Evolutionary conservation across 202 grass and related monocot genomes (phyloP), one percentile per base, ranked within the genome.

Genomic region (Hordeum pubiflorum): DNA sequence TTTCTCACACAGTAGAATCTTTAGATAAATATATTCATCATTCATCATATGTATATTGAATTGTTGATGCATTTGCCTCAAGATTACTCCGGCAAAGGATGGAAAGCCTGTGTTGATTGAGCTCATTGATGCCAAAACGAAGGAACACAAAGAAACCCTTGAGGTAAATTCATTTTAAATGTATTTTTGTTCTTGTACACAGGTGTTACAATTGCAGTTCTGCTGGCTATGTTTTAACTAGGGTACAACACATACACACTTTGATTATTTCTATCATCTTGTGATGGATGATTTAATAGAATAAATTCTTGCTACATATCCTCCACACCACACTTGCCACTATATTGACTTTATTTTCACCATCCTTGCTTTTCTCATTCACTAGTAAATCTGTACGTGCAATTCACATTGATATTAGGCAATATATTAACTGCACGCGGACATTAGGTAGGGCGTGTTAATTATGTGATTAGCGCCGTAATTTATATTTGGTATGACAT

Each of bases 71-170:
- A 58, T 72, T 77, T 84, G 9, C 83, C 43, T 63, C 43, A 73
- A 89, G 87, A 89, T 89, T 72, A 85, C 87, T 64, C 87, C 87
- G 64, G 87, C 87, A 66, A 89, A 85, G 77, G 72, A 98, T 82
- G 92, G 88, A 57, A 98, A 88, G 54, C 96, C 96, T 70, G 96
- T 98, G 75, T 74, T 88, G 55, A 98, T 98, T 54, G 92, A 98
- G 75, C 87, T 95, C 41, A 94, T 98, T 82, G 95, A 98, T 93
- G 95, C 92, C 44, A 98, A 95, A 62, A 93, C 95, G 44, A 98
- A 98, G 85, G 90, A 98, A 50, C 89, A 84, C 63, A 98, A 60
- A 82, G 96, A 98, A 82, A 93, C 88, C 54, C 82, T 98, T 78
- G 96, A 98, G 92, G 86, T 84, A 77, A 76, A 52, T 72, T 78